These are phyloP conservation scores for Starmerella sp. DNA, from an alignment of 805 yeast species.

Conservation along the genomic window DNA sequence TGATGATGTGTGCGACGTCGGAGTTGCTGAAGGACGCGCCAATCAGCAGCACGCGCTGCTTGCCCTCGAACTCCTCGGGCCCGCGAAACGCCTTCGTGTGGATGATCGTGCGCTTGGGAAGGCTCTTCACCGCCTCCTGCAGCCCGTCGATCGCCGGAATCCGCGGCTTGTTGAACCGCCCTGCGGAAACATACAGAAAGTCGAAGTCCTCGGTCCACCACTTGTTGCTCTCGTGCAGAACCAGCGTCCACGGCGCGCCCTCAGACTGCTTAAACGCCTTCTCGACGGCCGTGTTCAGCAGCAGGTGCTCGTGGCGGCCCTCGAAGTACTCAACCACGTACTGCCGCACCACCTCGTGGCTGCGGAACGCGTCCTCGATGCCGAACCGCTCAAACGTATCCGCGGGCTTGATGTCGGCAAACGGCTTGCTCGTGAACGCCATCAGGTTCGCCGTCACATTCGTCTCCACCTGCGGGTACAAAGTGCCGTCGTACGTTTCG, in stretches of 20 bases:
- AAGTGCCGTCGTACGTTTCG: constrained; percentile 1
- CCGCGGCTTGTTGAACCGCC: constrained; percentile 26
- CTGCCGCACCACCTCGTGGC: constrained; percentile 13
- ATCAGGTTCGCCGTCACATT: constrained; percentile 16
- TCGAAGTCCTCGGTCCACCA: constrained; percentile 19
- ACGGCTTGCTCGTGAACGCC: constrained; percentile 14
- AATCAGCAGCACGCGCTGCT: constrained; percentile 26
- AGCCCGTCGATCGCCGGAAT: constrained; percentile 26
- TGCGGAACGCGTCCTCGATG: constrained; percentile 14
- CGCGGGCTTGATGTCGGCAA: constrained; percentile 7
- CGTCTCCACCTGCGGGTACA: constrained; percentile 18
- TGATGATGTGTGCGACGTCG: constrained; percentile 24
- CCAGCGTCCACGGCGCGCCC: constrained; percentile 9
- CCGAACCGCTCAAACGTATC: constrained; percentile 12
- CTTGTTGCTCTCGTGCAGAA: background rate
- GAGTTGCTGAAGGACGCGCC: constrained; percentile 25
- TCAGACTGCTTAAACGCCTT: constrained; percentile 11
- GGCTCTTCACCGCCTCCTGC: constrained; percentile 7
- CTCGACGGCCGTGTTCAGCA: constrained; percentile 11
- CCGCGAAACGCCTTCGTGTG: constrained; percentile 30
- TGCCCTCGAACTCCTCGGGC: constrained; percentile 21
- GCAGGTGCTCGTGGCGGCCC: constrained; percentile 6
- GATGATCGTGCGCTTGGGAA: constrained; percentile 25
- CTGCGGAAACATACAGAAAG: constrained; percentile 22
- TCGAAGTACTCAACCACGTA: constrained; percentile 9